Conservation (phyloP, 1,139 yeast genomes). For the Yamadazyma dendronema region DNA sequence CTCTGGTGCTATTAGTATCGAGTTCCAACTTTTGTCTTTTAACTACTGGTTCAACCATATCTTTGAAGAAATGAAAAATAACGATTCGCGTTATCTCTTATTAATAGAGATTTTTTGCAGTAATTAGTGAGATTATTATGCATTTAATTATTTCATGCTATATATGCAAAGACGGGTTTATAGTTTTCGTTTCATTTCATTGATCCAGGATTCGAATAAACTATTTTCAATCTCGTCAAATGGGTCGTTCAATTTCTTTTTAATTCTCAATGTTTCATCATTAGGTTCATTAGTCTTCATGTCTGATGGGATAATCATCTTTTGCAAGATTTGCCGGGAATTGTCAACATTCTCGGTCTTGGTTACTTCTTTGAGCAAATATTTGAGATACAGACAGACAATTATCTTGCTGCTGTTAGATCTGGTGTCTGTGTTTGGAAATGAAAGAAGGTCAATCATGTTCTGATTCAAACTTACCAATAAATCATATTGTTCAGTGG, state of each 20-base stretch:
- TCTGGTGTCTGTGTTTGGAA: slow-evolving; percentile 20
- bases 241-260: slow-evolving; percentile 14
- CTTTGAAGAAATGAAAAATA: background rate
- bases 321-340: slow-evolving; percentile 23
- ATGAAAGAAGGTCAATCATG: slow-evolving; percentile 26
- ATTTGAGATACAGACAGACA: slow-evolving; percentile 41
- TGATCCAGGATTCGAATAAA: slow-evolving; percentile 44
- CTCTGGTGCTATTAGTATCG: background rate
- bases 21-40: slow-evolving; percentile 4
- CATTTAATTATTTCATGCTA: too few relatives aligned
- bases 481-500: slow-evolving; percentile 36
- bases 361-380: slow-evolving; percentile 38
- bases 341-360: slow-evolving; percentile 18
- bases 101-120: background rate
- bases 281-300: slow-evolving; percentile 14
- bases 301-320: slow-evolving; percentile 37
- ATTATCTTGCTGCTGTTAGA: slow-evolving; percentile 23
- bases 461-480: slow-evolving; percentile 33
- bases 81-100: background rate
- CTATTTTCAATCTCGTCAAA: slow-evolving; percentile 48
- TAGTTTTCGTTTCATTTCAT: slow-evolving; percentile 26
- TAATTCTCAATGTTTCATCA: slow-evolving; percentile 9
- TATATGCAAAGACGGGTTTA: too few relatives aligned
- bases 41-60: slow-evolving; percentile 7
- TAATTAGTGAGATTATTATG: too few relatives aligned